Evolutionary conservation across 192 early-diverging fungal genomes (phyloP), one percentile per base, ranked within the genome.

Genomic region (Backusella sp.): DNA sequence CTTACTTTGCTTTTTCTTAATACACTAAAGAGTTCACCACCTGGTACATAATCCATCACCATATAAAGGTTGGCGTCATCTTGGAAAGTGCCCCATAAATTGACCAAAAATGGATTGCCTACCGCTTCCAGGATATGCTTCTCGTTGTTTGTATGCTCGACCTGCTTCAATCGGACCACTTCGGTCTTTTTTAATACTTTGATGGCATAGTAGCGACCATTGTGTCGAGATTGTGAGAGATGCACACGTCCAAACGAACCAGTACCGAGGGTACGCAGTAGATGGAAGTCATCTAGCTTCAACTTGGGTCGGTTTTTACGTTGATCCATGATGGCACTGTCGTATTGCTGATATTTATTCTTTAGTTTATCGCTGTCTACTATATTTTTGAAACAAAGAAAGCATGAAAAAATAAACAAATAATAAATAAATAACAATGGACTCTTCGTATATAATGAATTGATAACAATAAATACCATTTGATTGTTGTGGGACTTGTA

Each of bases 61-160:
- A 99, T 94, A 82, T 97, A 98, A 76, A 99, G 82, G 80, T 96
- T 97, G 53, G 88, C 84, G 46, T 87, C 89, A 82, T 99, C 97
- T 89, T 99, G 96, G 79, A 96, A 97, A 6, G 94, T 97, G 1
- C 95, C 94, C 84, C 97, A 90, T 82, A 99, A 89, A 76, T 89
- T 86, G 76, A 98, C 94, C 46, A 98, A 83, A 75, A 96, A 97
- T 34, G 96, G 96, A 83, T 81, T 94, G 84, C 89, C 87, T 66
- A 97, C 91, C 68, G 88, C 84, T 73, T 95, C 96, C 21, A 99
- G 86, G 76, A 99, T 97, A 70, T 89, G 86, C 79, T 96, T 96
- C 84, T 99, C 97, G 85, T 97, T 99, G 75, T 97, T 94, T 34
- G 96, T 98, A 77, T 99, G 96, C 86, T 99, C 96, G 14, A 99